Base-by-base conservation (phyloP, 352 stramenopile species). In the Phytopythium boreale region DNA sequence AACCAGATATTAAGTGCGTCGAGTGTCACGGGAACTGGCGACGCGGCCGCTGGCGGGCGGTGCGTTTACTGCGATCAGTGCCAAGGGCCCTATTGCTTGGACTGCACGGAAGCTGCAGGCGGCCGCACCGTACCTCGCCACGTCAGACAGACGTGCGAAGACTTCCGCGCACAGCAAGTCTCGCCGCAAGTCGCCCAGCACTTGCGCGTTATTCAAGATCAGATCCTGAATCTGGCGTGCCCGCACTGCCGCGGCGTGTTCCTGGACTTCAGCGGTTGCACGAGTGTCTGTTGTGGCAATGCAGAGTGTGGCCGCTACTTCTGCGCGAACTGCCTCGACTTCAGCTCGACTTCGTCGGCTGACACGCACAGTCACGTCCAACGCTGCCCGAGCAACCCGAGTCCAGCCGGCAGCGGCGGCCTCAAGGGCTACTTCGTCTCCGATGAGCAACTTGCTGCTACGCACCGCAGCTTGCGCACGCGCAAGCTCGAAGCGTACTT, bases 221-320 rank as follows among this genome's bases (percentile, higher is more conserved):
- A 68, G 43, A 75, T 75, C 36, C 52, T 71, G 8, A 75, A 68
- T 61, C 53, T 71, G 22, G 44, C 57, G 47, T 75, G 68, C 24
- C 68, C 68, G n/a, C 41, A 62, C n/a, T 75, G 68, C 58, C 57
- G 41, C 26, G 31, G 43, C 6, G 63, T 68, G 3, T 75, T 75
- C 22, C 57, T 75, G 20, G 68, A 75, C 43, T 75, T 71, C 49
- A 60, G 63, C 1, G 63, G 68, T 19, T 74, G 68, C 63, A 74
- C 68, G 19, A 67, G 63, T 24, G 68, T 74, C 11, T 49, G 64
- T 19, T 74, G 68, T 56, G 68, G 68, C 49, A 74, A 74, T 37
- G 6, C 63, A 15, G 63, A 47, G 10, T 74, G 68, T 41, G 53
- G 52, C 17, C 51, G 61, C 22, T 52, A 64, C 41, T 74, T 74